These are phyloP conservation scores for Eutreptiella sp. DNA, from an alignment of 208 protist species.

Conservation along the genomic window DNA sequence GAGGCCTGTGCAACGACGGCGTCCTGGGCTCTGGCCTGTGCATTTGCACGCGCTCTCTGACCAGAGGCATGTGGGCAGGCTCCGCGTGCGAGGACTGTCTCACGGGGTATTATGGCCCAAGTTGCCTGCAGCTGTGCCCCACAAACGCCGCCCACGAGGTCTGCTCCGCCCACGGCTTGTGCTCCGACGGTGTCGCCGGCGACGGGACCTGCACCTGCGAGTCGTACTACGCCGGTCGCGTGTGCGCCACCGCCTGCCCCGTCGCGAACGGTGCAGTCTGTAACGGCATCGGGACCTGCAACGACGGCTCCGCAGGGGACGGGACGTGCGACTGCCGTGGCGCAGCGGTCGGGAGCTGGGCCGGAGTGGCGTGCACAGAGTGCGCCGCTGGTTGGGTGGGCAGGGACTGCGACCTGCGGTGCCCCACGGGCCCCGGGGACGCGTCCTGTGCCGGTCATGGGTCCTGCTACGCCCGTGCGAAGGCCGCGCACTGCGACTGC, in stretches of 20 bases:
- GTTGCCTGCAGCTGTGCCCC: background rate
- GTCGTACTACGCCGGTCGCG: conserved; percentile 3
- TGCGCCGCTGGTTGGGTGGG: conserved; percentile 22
- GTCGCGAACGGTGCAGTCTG: conserved; percentile 1
- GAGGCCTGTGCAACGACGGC: too few relatives aligned
- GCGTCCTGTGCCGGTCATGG: conserved; percentile 22
- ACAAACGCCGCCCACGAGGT: background rate
- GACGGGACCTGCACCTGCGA: conserved; percentile 24
- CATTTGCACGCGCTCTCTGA: conserved; percentile 27
- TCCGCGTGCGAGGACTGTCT: conserved; percentile 13
- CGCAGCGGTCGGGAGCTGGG: conserved; percentile 6
- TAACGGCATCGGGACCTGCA: conserved; percentile 7
- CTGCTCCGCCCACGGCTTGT: conserved; percentile 20
- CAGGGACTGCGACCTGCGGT: background rate
- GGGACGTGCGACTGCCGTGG: conserved; percentile 11
- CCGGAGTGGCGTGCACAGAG: background rate
- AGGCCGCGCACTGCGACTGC: too few relatives aligned
- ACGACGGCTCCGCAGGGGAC: background rate
- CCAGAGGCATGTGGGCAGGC: conserved; percentile 20
- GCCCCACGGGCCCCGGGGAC: background rate
- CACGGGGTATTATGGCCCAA: conserved; percentile 9
- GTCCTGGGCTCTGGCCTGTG: too few relatives aligned
- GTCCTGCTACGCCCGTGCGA: conserved; percentile 12
- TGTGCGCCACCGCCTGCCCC: conserved; percentile 19
- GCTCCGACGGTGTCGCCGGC: conserved; percentile 11